phyloP scores from a whole-genome alignment of 2,329 filamentous ascomycete genomes.

The Neonectria neomacrospora region DNA sequence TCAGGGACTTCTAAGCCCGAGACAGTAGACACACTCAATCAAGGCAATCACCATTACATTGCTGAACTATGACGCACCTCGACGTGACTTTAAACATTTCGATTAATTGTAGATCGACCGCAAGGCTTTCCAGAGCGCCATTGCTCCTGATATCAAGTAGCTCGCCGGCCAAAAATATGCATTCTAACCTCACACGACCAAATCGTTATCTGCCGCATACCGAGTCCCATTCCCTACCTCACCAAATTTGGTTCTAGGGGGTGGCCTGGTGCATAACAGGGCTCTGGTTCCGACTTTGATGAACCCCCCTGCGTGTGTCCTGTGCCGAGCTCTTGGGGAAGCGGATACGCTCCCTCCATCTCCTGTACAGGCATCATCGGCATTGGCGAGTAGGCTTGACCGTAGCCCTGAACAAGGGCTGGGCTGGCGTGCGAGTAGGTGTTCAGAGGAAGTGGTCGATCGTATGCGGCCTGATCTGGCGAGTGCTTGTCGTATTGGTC shows the following conservation, averaged over 20 bases:
- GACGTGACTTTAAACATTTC: background rate
- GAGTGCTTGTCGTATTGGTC: constrained; percentile 38
- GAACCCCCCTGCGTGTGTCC: constrained; percentile 24
- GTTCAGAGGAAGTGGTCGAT: constrained; percentile 24
- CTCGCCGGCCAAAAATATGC: background rate
- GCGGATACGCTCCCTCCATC: constrained; percentile 36
- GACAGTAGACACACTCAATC: too few species aligned
- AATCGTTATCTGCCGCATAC: background rate
- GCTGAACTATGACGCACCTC: too few species aligned
- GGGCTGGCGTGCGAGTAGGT: constrained; percentile 33
- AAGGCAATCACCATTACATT: too few species aligned
- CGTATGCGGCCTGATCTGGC: constrained; percentile 28
- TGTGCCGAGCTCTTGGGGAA: constrained; percentile 36
- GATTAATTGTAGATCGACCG: background rate
- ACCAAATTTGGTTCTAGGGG: background rate
- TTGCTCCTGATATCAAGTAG: background rate
- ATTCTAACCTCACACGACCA: background rate
- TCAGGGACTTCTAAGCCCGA: too few species aligned
- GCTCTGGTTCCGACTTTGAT: background rate
- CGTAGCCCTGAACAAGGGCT: constrained; percentile 15
- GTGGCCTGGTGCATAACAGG: background rate
- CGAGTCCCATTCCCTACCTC: background rate
- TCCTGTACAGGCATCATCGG: constrained; percentile 35
- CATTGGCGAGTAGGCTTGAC: constrained; percentile 30
- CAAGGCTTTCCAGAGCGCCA: background rate